Percentiles rank a stretch among this genome's conserved stretches.
Conservation (phyloP, 169 alveolate genomes). For the Sarcocystis neurona region DNA sequence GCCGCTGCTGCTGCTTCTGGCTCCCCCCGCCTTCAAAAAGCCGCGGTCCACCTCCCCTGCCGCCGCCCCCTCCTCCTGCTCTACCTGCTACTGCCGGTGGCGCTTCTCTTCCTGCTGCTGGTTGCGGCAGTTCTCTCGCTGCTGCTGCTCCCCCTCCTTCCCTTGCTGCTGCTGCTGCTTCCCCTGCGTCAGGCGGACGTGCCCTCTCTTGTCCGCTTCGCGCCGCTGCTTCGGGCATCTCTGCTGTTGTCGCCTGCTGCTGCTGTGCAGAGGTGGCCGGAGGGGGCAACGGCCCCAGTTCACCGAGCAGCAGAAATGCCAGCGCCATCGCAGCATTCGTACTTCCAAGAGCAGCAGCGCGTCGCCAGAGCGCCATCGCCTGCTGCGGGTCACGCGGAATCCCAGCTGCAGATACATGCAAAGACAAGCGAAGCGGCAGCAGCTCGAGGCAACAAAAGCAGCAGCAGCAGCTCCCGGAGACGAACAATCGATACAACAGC, state of each 20-base stretch:
- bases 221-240: not conserved
- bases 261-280: constrained; percentile 5
- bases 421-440: too few species aligned
- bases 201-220: not conserved
- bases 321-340: constrained; percentile 71
- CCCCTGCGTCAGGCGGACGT: not conserved
- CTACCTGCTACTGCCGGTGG: not conserved
- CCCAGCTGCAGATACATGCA: constrained; percentile 69
- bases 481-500: not conserved
- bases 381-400: constrained; percentile 70
- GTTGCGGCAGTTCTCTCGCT: not conserved
- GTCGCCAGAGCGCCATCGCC: constrained; percentile 69
- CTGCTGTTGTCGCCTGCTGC: not conserved
- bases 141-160: not conserved
- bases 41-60: not conserved
- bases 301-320: constrained; percentile 68
- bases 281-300: constrained; percentile 48
- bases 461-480: not conserved
- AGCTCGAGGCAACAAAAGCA: too few species aligned
- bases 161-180: not conserved
- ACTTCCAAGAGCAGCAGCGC: constrained; percentile 69
- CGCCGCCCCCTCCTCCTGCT: not conserved
- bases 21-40: not conserved
- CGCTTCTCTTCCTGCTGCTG: not conserved
- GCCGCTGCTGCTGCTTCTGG: not conserved